Evolutionary conservation across 2,329 filamentous ascomycete genomes (phyloP), one percentile per base, ranked within the genome.

Genomic region (Penicillium hesseltinei): DNA sequence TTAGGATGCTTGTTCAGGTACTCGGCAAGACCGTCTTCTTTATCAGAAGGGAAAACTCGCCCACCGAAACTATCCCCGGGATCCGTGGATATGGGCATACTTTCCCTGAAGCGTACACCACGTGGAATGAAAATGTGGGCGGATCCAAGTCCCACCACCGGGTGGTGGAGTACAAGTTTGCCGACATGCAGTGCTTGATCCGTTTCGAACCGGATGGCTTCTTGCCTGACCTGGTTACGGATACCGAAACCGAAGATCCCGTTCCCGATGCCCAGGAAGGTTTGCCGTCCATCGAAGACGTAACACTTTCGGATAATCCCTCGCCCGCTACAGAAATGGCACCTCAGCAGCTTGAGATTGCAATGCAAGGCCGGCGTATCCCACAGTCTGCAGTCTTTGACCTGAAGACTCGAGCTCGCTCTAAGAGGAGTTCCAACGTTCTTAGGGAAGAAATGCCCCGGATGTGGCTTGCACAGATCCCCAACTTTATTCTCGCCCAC

Each of bases 31-130:
- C 84, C 0, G 78, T 88, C 0, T 87, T 90, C 71, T 80, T 91
- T 48, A 70, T 87, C 13, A 82, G 87, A 1, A 78, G 82, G 23
- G 86, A 88, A 64, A 85, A 83, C 44, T 80, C 82, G 0, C 84
- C 86, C 0, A 81, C 70, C 0, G 84, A 88, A 62, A 66, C 77
- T 0, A 84, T 90, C 5, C 62, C 73, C 0, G 77, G 77, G n/a
- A 73, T 90, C 0, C 63, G 64, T 17, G 88, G 88, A 0, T 89
- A 79, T 62, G 87, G 87, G 0, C 86, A 90, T 62, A 80, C 83
- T 0, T 90, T 91, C 61, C 85, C 84, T 0, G 84, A 89, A 47
- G 77, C 78, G 1, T 86, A 89, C 65, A 90, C 88, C 0, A 83
- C 78, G 0, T 90, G 87, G 86, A 81, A 82, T 10, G 11, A 63